phyloP scores from a whole-genome alignment of 371 early-diverging fungal genomes.

The Mucor saturninus region DNA sequence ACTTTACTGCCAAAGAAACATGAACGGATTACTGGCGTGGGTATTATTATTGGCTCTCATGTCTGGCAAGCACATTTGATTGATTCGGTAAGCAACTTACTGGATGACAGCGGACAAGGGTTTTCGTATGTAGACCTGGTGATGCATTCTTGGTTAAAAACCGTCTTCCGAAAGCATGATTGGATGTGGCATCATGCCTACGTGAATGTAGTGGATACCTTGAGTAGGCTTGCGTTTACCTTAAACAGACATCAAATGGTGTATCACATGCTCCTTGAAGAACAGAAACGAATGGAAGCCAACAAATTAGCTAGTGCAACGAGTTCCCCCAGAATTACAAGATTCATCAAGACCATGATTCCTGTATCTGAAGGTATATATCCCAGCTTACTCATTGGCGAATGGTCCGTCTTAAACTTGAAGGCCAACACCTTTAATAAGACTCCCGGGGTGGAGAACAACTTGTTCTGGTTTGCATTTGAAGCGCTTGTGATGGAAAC shows the following conservation, averaged over 20 bases:
- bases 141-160: constrained; percentile 52
- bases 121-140: constrained; percentile 55
- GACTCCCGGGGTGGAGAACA: constrained; percentile 52
- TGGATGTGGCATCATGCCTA: constrained; percentile 51
- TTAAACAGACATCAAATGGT: constrained; percentile 31
- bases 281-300: constrained; percentile 30
- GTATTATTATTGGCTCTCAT: constrained; percentile 37
- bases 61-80: constrained; percentile 48
- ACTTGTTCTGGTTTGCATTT: constrained; percentile 63
- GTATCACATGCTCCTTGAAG: constrained; percentile 34
- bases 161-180: constrained; percentile 35
- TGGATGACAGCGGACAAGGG: constrained; percentile 36
- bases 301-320: constrained; percentile 21
- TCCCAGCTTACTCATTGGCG: constrained; percentile 56
- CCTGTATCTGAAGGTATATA: constrained; percentile 40
- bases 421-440: constrained; percentile 52
- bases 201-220: constrained; percentile 38
- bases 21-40: constrained; percentile 24
- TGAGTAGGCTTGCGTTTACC: constrained; percentile 39
- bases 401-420: constrained; percentile 57
- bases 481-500: constrained; percentile 63
- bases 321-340: constrained; percentile 20
- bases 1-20: neutral
- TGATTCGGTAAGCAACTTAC: constrained; percentile 37
- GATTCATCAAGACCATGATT: constrained; percentile 45